phyloP scores from a whole-genome alignment of 345 rosid genomes.

The Turnera subulata region DNA sequence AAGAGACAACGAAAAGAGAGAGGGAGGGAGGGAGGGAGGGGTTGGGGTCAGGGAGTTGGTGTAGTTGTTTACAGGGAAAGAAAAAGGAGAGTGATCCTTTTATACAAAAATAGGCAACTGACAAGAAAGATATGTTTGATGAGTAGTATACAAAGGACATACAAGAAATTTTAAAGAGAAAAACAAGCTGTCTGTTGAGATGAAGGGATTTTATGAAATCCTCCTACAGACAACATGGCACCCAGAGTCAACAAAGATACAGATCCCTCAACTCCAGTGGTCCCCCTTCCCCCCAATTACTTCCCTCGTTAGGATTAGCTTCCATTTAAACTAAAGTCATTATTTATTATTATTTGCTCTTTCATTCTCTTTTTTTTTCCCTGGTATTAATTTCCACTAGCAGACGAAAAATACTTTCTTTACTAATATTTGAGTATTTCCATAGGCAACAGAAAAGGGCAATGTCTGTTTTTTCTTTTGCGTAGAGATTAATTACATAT shows the following conservation, averaged over 20 bases:
- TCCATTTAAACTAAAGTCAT: no score
- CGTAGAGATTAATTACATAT: no score
- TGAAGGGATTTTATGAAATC: constrained; percentile 1
- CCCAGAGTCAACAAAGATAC: constrained; percentile 19
- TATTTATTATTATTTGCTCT: no score
- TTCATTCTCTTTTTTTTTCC: no score
- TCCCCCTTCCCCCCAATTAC: no score
- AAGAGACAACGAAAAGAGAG: background rate
- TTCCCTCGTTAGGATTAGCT: no score
- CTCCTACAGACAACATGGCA: constrained; percentile 20
- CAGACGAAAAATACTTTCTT: no score
- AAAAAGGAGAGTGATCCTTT: constrained; percentile 1
- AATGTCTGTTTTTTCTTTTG: no score
- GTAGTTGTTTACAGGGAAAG: constrained; percentile 25
- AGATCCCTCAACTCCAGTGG: no score
- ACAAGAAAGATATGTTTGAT: background rate
- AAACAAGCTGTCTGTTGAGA: constrained; percentile 25
- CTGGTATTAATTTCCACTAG: no score
- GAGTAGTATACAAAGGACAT: background rate
- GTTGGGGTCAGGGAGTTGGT: constrained; percentile 24
- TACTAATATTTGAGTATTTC: no score
- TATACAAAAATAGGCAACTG: constrained; percentile 22
- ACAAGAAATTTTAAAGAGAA: constrained; percentile 1
- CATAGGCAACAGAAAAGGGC: no score
- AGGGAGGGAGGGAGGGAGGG: constrained; percentile 21